Percentiles rank a stretch among this genome's conserved stretches.
These are phyloP conservation scores for Aspergillus clavatus DNA, from an alignment of 2,329 filamentous ascomycete genomes.

Conservation along the genomic window DNA sequence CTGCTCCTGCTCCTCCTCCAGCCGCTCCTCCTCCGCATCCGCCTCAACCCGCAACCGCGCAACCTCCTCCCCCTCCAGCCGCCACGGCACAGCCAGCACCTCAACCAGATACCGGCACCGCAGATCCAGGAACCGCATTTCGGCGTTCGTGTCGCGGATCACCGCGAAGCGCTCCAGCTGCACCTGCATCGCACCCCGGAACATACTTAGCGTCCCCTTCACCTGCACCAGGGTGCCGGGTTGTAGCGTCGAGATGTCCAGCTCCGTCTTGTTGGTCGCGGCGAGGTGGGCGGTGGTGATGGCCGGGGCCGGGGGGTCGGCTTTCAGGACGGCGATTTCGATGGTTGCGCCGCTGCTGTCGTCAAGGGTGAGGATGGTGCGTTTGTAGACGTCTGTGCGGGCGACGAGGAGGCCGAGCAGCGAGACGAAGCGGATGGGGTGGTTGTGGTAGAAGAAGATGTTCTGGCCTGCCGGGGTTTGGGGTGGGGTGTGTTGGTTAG, in stretches of 20 bases:
- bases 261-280: constrained; percentile 30
- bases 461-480: constrained; percentile 54
- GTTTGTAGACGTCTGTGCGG: constrained; percentile 51
- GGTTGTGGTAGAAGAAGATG: constrained; percentile 63
- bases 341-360: constrained; percentile 57
- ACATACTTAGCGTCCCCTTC: constrained; percentile 53
- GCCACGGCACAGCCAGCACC: constrained; percentile 52
- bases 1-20: constrained; percentile 33
- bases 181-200: constrained; percentile 49
- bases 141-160: constrained; percentile 50
- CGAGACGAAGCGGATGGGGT: constrained; percentile 71
- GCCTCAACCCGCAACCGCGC: constrained; percentile 39
- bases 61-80: constrained; percentile 42
- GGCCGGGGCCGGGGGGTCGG: constrained; percentile 5
- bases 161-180: constrained; percentile 50
- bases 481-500: background rate
- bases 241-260: constrained; percentile 45
- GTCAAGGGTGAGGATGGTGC: constrained; percentile 53
- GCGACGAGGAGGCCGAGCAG: constrained; percentile 66
- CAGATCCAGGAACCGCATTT: constrained; percentile 51
- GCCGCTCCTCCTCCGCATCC: constrained; percentile 36
- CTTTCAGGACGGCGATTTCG: constrained; percentile 48
- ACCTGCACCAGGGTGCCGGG: constrained; percentile 51
- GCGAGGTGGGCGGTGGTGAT: constrained; percentile 17
- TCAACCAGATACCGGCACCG: constrained; percentile 46